Base-by-base conservation (phyloP, 441 rosid species). In the Kokia cookei region DNA sequence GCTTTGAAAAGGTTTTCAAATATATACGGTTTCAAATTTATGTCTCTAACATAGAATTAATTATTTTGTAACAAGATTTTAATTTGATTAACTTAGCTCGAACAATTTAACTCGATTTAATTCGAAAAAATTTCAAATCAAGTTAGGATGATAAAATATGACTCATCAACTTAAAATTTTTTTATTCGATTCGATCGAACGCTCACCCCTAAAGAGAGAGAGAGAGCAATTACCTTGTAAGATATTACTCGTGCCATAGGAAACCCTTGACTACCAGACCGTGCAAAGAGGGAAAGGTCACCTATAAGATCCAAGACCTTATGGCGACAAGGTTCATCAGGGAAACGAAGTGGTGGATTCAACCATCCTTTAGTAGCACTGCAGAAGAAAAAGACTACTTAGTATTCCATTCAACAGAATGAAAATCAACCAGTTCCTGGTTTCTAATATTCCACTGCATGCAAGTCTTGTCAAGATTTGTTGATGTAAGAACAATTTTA, bases 271-370 rank as follows among this genome's bases (percentile, higher is more conserved):
- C 85, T 90, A 35, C 98, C 98, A 50, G 26, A 82, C 65, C 26
- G 76, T 67, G 94, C 93, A 77, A 84, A 75, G 53, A 95, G 86
- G 70, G 99, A 89, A 70, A 95, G 84, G 77, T 91, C 99, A n/a
- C 99, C 98, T 14, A 93, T 75, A 77, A 95, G 87, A 84, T 95
- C 99, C 74, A 95, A 81, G 75, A 86, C 84, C 88, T 95, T 95
- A 76, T 95, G 99, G 37, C 97, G 91, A 83, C 93, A 90, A 40
- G 98, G 91, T 83, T 93, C 98, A 17, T 90, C 82, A 14, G 78
- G 78, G 78, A 88, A 95, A 64, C 71, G 94, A 48, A 91, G 81
- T 0, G 96, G 93, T 3, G 88, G 92, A 73, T 95, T 95, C 86
- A 95, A 75, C 99, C 97, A 93, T 76, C 99, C 99, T 84, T 85